A percentile compares a stretch with the other conserved stretches of the same genome.
Conservation (phyloP, 305 asterid species). For the Solanum aculeatissimum region DNA sequence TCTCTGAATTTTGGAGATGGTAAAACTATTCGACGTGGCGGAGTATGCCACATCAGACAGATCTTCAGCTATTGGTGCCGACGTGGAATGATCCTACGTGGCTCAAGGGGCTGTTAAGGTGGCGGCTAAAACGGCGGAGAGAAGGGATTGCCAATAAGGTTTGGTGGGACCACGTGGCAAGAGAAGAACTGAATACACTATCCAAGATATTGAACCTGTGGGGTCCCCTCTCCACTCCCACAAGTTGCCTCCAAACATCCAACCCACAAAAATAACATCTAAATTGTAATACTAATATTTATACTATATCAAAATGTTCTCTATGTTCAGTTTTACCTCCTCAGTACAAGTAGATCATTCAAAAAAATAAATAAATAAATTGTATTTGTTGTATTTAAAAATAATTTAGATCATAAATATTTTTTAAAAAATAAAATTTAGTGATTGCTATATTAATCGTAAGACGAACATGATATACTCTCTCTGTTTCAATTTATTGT, state of each 20-base stretch:
- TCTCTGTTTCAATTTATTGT: no score
- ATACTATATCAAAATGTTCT: background rate
- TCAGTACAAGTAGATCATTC: background rate
- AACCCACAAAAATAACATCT: background rate
- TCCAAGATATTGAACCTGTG: slow-evolving; percentile 7
- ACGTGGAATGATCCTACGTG: slow-evolving; percentile 25
- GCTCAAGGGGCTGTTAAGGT: slow-evolving; percentile 8
- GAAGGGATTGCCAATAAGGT: background rate
- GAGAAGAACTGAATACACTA: slow-evolving; percentile 7
- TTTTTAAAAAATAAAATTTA: background rate
- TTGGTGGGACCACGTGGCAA: slow-evolving; percentile 7
- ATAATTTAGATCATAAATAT: background rate
- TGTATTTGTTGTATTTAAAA: background rate
- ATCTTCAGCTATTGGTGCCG: slow-evolving; percentile 3
- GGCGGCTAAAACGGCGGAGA: slow-evolving; percentile 28
- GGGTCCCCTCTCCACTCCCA: background rate
- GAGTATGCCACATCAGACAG: slow-evolving; percentile 7
- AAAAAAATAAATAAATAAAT: no score
- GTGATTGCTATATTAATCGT: background rate
- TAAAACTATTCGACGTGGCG: background rate
- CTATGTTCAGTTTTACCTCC: background rate
- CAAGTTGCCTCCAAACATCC: background rate
- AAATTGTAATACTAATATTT: background rate
- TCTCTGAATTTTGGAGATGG: background rate
- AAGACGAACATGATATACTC: background rate